Evolutionary conservation across 78 protist species (phyloP).

Genomic region (Tieghemostelium lacteum): DNA sequence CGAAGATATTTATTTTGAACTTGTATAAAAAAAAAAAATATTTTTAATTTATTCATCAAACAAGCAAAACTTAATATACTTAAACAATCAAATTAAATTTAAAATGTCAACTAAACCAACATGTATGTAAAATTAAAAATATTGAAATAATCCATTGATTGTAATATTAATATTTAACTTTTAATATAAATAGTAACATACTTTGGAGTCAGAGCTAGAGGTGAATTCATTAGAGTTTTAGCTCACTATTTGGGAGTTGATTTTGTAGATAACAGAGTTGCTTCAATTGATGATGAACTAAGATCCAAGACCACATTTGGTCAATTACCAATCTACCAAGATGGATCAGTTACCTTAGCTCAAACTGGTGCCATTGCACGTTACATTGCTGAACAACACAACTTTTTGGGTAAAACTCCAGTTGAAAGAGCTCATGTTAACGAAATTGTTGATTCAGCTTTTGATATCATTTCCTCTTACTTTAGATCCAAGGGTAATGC

Average conservation of each 20-base stretch:
- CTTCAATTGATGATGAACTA: not conserved
- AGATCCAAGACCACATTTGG: not conserved
- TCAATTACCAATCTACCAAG: not conserved
- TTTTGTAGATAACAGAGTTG: not conserved
- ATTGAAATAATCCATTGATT: no score
- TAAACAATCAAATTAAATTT: no score
- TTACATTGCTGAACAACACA: not conserved
- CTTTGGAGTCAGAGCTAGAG: not conserved
- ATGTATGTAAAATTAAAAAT: no score
- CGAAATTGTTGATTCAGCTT: not conserved
- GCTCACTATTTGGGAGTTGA: not conserved
- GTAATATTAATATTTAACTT: no score
- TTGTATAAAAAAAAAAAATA: no score
- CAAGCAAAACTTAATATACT: no score
- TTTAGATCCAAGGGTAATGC: not conserved
- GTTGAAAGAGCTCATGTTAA: not conserved
- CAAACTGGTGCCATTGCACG: constrained; percentile 14
- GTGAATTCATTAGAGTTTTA: not conserved
- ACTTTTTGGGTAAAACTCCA: not conserved
- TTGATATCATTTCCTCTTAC: not conserved
- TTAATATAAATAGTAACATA: constrained; percentile 19
- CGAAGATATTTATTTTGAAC: no score
- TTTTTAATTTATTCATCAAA: no score
- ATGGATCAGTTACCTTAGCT: not conserved
- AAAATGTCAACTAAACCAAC: no score